phyloP scores from a whole-genome alignment of 176 grass and related monocot genomes.

The Juncus inflexus region DNA sequence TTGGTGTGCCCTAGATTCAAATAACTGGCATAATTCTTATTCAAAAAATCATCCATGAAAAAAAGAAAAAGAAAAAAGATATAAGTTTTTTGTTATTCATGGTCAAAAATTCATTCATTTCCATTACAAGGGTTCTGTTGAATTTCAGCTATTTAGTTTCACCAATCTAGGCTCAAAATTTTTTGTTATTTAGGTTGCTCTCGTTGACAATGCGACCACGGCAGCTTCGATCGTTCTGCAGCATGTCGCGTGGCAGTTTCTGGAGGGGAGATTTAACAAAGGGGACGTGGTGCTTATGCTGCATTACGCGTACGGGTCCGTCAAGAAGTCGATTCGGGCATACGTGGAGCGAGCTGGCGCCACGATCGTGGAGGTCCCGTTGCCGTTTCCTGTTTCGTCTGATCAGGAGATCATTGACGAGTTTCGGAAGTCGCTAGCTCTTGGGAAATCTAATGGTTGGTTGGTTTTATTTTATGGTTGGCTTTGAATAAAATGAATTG shows the following conservation, averaged over 20 bases:
- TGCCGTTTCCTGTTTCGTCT: slow-evolving; percentile 75
- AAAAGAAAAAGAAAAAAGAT: too few relatives aligned
- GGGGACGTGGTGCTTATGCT: slow-evolving; percentile 87
- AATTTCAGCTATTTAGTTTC: too few relatives aligned
- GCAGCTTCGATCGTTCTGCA: slow-evolving; percentile 87
- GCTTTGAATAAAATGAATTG: too few relatives aligned
- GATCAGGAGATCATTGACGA: slow-evolving; percentile 54
- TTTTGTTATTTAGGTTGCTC: slow-evolving; percentile 43
- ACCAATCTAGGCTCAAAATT: too few relatives aligned
- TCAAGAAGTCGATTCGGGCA: slow-evolving; percentile 94
- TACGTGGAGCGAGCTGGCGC: slow-evolving; percentile 84
- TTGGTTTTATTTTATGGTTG: not conserved
- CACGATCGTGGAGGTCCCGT: slow-evolving; percentile 76
- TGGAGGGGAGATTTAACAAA: slow-evolving; percentile 50
- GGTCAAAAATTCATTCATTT: too few relatives aligned
- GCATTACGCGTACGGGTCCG: slow-evolving; percentile 86
- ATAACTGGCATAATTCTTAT: too few relatives aligned
- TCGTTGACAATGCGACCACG: slow-evolving; percentile 94
- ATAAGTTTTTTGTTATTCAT: too few relatives aligned
- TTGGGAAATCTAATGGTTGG: slow-evolving; percentile 50
- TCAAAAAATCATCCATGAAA: too few relatives aligned
- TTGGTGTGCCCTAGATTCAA: too few relatives aligned
- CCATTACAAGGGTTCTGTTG: too few relatives aligned
- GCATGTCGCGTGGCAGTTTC: slow-evolving; percentile 72
- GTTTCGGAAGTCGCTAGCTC: slow-evolving; percentile 56